Percentiles rank a stretch among this genome's conserved stretches.
Evolutionary conservation across 768 basidiomycete genomes (phyloP).

Genomic region (Rhodosporidiobolus odoratus): DNA sequence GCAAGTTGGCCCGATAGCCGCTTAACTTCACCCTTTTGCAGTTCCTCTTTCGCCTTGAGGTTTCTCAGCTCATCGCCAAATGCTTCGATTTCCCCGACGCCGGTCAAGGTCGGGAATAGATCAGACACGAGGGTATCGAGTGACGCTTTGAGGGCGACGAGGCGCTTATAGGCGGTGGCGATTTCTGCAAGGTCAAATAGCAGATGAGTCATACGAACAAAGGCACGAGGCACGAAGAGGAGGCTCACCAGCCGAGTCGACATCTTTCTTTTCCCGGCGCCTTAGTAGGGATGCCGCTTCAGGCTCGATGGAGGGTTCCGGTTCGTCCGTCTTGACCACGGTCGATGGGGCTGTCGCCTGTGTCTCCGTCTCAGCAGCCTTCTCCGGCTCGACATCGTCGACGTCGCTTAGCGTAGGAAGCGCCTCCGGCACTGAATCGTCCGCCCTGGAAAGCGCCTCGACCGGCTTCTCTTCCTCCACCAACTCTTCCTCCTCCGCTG

Average conservation of each 20-base stretch:
- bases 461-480: background rate
- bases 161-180: slow-evolving; percentile 61
- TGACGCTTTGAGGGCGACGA: slow-evolving; percentile 66
- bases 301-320: too few relatives aligned
- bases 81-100: slow-evolving; percentile 60
- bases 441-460: background rate
- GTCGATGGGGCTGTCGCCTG: too few relatives aligned
- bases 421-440: background rate
- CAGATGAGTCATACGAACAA: background rate
- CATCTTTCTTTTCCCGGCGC: too few relatives aligned
- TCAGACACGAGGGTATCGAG: slow-evolving; percentile 66
- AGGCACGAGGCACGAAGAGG: background rate
- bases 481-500: background rate
- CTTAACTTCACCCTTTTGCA: slow-evolving; percentile 61
- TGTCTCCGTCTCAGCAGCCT: background rate
- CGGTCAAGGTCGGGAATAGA: slow-evolving; percentile 61
- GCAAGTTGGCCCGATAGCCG: slow-evolving; percentile 66
- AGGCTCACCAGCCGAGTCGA: background rate
- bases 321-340: too few relatives aligned
- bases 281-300: too few relatives aligned
- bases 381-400: background rate
- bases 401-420: background rate
- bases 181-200: slow-evolving; percentile 54
- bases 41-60: slow-evolving; percentile 55
- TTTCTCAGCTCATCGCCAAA: slow-evolving; percentile 69